Evolutionary conservation across 1,284 basidiomycete species (phyloP), one percentile per base, ranked within the genome.

Genomic region (Ganoderma leucocontextum): DNA sequence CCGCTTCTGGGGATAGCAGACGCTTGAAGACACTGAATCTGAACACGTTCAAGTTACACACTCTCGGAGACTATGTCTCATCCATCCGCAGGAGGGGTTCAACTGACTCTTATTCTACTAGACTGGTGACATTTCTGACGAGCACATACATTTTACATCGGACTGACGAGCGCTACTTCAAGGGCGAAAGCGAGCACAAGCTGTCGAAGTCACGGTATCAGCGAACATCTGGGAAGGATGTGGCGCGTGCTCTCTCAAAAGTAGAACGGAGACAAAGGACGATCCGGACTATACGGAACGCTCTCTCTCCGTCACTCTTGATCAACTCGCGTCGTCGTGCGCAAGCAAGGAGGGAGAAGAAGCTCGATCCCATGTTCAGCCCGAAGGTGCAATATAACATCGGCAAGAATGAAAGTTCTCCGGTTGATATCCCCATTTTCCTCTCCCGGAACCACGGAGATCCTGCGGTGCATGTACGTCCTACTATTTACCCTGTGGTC

Each of bases 41-140:
- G 7, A 39, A 63, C 4, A 77, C 73, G 4, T 75, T 66, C 57
- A 80, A 80, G 57, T 13, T 74, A 0, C 77, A 78, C 64, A 42
- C 67, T 4, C 65, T 78, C 13, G 75, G 74, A 1, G 73, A 78
- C 68, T 75, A 75, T 60, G 58, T 69, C 2, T 3, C 29, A 10
- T 67, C 59, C 5, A 74, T 77, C 55, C 61, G 39, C 1, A 4
- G 7, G 13, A 66, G 73, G 29, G 77, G 77, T 0, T 71, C 75
- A 2, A 74, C 73, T 12, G 47, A 49, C 7, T 49, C 47, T 4
- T 49, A 49, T 49, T 49, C 47, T 4, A 49, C 47, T 25, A 22
- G 47, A 49, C 22, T 49, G 22, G 47, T 49, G 19, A 49, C n/a
- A 25, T 49, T 49, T 22, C 22, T 12, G n/a, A n/a, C n/a, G n/a